phyloP scores from a whole-genome alignment of 2,329 filamentous ascomycete genomes.

The Cordyceps farinosa region DNA sequence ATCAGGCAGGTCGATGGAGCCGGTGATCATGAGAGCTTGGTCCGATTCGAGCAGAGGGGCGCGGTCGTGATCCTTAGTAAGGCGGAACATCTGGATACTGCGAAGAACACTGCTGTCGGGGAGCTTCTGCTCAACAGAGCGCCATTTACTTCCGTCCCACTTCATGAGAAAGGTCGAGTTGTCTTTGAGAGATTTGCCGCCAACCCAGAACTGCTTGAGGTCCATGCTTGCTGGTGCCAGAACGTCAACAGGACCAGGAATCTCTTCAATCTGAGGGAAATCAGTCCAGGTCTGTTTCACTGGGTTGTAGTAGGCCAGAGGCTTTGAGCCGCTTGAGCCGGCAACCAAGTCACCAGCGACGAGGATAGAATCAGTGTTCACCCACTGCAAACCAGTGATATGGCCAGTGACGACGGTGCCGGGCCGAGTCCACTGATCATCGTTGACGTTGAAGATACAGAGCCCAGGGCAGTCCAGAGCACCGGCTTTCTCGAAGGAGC shows the following conservation, averaged over 20 bases:
- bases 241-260: constrained; percentile 78
- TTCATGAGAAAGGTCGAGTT: constrained; percentile 76
- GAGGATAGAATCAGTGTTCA: constrained; percentile 65
- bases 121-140: constrained; percentile 60
- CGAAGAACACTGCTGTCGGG: constrained; percentile 65
- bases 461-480: constrained; percentile 77
- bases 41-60: constrained; percentile 61
- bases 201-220: constrained; percentile 74
- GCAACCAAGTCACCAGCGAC: constrained; percentile 74
- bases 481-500: constrained; percentile 78
- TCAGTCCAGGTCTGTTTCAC: constrained; percentile 63
- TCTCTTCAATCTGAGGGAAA: constrained; percentile 57
- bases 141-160: constrained; percentile 72
- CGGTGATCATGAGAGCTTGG: constrained; percentile 79
- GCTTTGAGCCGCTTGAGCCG: constrained; percentile 57
- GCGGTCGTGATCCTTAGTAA: constrained; percentile 64
- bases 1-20: constrained; percentile 68
- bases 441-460: constrained; percentile 71
- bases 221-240: constrained; percentile 71
- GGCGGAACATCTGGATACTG: constrained; percentile 75
- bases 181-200: constrained; percentile 62
- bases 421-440: constrained; percentile 74
- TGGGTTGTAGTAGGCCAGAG: constrained; percentile 70
- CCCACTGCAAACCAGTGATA: constrained; percentile 73
- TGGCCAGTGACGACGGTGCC: constrained; percentile 68